Base-by-base conservation (phyloP, 2,329 filamentous ascomycete species). In the Xylaria sp. region DNA sequence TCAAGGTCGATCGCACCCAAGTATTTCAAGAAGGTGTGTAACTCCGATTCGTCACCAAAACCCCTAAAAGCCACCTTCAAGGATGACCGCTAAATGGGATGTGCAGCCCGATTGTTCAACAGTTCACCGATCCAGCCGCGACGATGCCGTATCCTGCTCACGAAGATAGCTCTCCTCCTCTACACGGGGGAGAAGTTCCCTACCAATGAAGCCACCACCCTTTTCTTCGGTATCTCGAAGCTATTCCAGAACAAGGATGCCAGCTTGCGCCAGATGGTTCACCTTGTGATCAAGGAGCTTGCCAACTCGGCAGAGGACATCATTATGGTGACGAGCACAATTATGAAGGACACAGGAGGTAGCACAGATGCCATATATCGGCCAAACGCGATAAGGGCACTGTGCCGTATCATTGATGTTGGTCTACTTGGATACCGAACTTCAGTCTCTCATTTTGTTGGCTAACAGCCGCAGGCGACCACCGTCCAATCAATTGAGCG, bases 231-330 rank as follows among this genome's bases (percentile, higher is more conserved):
- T 75, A 98, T 97, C 81, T 98, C 95, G 69, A 98, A 98, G 87
- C 88, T 98, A 68, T 99, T 99, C 87, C 95, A 98, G 86, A 98
- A 98, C 83, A 98, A 97, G 82, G 96, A 99, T 90, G 92, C 94
- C 76, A 95, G 93, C 75, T 86, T 99, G 78, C 93, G 96, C 77
- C 96, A 99, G 85, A 97, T 98, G 94, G 95, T 99, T 58, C 97
- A 98, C 83, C 87, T 98, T 73, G 90, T 97, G 79, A 93, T 98
- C 84, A 99, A 98, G 88, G 96, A 99, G 87, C 86, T 99, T 76
- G 93, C 95, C 73, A 89, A 90, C 80, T 97, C 94, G 27, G 96
- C 96, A 66, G 94, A 98, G 84, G 96, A 99, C 86, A 96, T 97
- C 71, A 99, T 99, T 79, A 98, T 99, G 96, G 96, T 97, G 69